Evolutionary conservation across 2,329 filamentous ascomycete genomes (phyloP), one percentile per base, ranked within the genome.

Genomic region (Blastomyces parvus): DNA sequence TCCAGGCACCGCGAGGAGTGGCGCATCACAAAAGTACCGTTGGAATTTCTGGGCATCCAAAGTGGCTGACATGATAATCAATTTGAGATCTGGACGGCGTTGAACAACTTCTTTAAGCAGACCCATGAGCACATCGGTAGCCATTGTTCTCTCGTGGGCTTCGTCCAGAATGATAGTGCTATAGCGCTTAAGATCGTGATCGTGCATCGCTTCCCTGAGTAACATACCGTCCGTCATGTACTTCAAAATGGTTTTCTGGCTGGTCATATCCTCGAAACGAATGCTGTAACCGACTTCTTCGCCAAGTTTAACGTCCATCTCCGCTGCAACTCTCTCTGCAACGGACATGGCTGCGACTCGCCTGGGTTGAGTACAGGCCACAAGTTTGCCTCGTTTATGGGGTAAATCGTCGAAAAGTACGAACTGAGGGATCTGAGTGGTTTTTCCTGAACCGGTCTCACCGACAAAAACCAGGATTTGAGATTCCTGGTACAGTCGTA

Each of bases 171-270:
- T 97, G 74, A 99, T 97, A 71, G 90, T 95, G 81, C 91, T 94
- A 79, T 99, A 99, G 62, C 92, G 89, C 60, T 84, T 88, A 78
- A 99, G 85, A 70, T 95, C 85, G 72, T 92, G 90, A 76, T 99
- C 94, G 77, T 97, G 88, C 87, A 99, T 96, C 63, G 94, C 92
- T 78, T 99, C 94, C 72, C 94, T 83, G 72, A 97, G 83, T 71
- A 99, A 86, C 88, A 99, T 97, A 85, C 95, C 95, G 73, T 99
- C 94, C 55, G 95, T 99, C 94, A 99, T 99, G 82, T 99, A 99
- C 81, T 99, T 99, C 74, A 99, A 85, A 65, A 95, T 85, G 1
- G 94, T 99, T 76, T 90, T 91, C 64, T 86, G 85, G 60, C 89
- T 85, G 0, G 94, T 97, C 80, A 87, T 89, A 76, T 99, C 94